Evolutionary conservation across 208 protist species (phyloP).

Genomic region (Sergeia podlipaevii): DNA sequence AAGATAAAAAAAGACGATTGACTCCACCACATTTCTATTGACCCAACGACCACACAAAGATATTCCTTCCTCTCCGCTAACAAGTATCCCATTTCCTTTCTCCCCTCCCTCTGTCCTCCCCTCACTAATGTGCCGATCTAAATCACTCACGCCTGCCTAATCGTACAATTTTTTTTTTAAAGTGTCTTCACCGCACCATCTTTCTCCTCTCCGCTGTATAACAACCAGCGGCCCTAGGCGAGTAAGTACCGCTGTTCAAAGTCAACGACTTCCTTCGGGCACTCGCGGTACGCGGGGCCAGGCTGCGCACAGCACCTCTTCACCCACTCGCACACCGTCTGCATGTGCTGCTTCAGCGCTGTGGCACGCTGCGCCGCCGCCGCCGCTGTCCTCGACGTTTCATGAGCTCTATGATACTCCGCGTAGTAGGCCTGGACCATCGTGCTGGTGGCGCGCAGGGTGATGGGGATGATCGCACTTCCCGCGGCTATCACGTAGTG

Average conservation of each 20-base stretch:
- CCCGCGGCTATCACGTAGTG: constrained; percentile 20
- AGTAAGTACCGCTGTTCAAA: constrained; percentile 39
- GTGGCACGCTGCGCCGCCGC: neutral
- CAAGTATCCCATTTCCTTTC: too few species aligned
- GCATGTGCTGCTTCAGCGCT: constrained; percentile 37
- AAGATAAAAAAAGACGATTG: too few species aligned
- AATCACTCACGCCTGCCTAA: too few species aligned
- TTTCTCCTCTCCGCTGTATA: too few species aligned
- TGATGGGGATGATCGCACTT: constrained; percentile 31
- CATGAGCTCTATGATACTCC: neutral
- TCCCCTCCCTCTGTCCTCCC: too few species aligned
- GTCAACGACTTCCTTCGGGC: constrained; percentile 28
- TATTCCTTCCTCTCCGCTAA: too few species aligned
- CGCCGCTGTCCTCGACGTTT: constrained; percentile 9
- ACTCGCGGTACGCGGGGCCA: constrained; percentile 14
- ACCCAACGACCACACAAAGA: too few species aligned
- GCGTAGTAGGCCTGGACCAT: constrained; percentile 4
- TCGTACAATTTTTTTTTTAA: too few species aligned
- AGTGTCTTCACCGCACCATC: too few species aligned
- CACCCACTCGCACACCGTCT: constrained; percentile 45
- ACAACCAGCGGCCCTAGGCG: too few species aligned
- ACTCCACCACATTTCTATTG: too few species aligned
- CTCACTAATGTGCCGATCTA: too few species aligned
- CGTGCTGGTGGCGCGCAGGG: constrained; percentile 11
- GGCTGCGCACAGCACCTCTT: constrained; percentile 43